Evolutionary conservation across 164 flowering plant species (phyloP), one percentile per base, ranked within the genome.

Genomic region (Kalanchoe fedtschenkoi): DNA sequence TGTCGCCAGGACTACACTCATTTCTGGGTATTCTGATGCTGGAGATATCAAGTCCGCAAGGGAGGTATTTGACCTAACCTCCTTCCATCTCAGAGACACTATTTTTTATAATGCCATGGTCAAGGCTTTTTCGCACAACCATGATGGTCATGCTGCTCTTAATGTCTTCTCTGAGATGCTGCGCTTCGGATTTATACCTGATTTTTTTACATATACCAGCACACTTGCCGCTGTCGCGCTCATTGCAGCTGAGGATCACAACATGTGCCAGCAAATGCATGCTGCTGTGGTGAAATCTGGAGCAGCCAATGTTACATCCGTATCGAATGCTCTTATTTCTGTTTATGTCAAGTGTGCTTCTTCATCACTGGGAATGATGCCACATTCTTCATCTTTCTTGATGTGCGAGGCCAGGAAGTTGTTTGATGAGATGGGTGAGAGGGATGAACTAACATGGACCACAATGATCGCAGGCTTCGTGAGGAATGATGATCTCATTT

Each of bases 401-500:
- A 62, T 78, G 77, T 66, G 33, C 26, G 64, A 75, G 16, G 91
- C 89, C 38, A 70, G 81, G 53, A 76, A 66, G 67, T n/a, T 89
- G 60, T 87, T 89, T 74, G 79, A 81, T 62, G 86, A 75, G 60
- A 82, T 85, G 86, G 65, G 62, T 0, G 51, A 35, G 39, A 83
- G 65, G 62, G 88, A 87, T 73, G 90, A 89, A 62, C 62, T 87
- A 61, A 57, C 96, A 0, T 85, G 88, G 88, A 87, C 91, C 0
- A 83, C 88, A 1, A 74, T 89, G 68, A 87, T 89, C 63, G 74
- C 91, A 2, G 95, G 96, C 38, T 89, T 83, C 78, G 84, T 84
- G 43, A 81, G 57, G 70, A 72, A 64, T 56, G 65, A 62, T 44
- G 69, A 69, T 33, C 67, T 76, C 55, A 63, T 62, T 35, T n/a